Evolutionary conservation across 2,329 filamentous ascomycete species (phyloP), one percentile per base, ranked within the genome.

Genomic region (Botrytis medusae): DNA sequence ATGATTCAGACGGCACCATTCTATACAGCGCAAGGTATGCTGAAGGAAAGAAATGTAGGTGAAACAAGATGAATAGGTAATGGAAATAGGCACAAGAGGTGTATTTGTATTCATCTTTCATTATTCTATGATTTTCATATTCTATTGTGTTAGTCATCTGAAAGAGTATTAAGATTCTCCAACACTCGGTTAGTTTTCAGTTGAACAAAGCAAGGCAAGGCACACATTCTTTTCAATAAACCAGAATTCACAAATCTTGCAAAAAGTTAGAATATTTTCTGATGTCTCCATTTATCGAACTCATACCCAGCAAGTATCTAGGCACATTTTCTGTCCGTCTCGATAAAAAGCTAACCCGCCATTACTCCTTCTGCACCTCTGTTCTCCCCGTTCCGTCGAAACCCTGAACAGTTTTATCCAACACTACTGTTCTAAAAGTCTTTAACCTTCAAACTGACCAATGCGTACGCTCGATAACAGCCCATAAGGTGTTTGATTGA

Each of bases 1-100:
- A 18, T 18, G 3, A 29, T 54, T 54, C 2, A 29, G 2, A 18
- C 18, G 2, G n/a, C 16, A n/a, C 0, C 0, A 29, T 29, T 4
- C 14, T 18, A 57, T 9, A 8, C 2, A 57, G n/a, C n/a, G 29
- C n/a, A 29, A 29, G 12, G 3, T 29, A n/a, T 18, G 5, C 18
- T 2, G 25, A 57, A n/a, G 48, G 25, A 54, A 57, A n/a, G 0
- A 1, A 18, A 2, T 18, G 2, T 3, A 18, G 1, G 51, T 57
- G n/a, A 57, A 29, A 29, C 6, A 29, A 29, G n/a, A 18, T 57
- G 6, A 16, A 18, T 16, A 16, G 6, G 10, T 54, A n/a, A 9
- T 8, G 14, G 0, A 0, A 29, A 29, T 57, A 9, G 14, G 14
- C n/a, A 18, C n/a, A 57, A n/a, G 29, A 29, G 1, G 2, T 7